A percentile compares a stretch with the other conserved stretches of the same genome.
Conservation (phyloP, 352 stramenopile species). For the Pythium phragmitis region DNA sequence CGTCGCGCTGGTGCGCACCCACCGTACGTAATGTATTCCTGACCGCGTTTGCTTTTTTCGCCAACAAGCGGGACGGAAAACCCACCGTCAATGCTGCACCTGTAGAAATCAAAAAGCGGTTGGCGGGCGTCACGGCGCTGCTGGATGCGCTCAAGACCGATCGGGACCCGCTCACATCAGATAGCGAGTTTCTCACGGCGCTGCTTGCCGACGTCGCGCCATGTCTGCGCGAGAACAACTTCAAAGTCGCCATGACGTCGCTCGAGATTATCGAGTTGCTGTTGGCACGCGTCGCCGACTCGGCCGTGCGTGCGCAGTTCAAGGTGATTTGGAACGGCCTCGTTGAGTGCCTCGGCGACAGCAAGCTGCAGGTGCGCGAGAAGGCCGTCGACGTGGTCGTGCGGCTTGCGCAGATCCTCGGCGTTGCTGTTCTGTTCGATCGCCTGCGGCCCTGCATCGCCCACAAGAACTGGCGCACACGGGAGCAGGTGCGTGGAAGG, state of each 20-base stretch:
- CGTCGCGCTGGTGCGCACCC: conserved; percentile 55
- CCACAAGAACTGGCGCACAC: conserved; percentile 86
- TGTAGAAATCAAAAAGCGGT: conserved; percentile 82
- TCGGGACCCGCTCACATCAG: conserved; percentile 20
- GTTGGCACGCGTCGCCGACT: conserved; percentile 44
- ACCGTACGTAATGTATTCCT: conserved; percentile 33
- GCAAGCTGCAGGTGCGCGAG: conserved; percentile 66
- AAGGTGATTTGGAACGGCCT: conserved; percentile 71
- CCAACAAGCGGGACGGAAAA: background rate
- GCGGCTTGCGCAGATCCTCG: conserved; percentile 58
- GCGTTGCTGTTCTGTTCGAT: conserved; percentile 58
- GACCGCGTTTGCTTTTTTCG: background rate
- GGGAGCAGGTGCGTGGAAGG: conserved; percentile 54
- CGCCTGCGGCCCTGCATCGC: conserved; percentile 32
- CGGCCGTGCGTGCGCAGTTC: conserved; percentile 46
- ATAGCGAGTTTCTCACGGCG: conserved; percentile 38
- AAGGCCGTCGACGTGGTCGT: conserved; percentile 78
- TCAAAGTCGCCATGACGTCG: conserved; percentile 66
- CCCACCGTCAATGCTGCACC: background rate
- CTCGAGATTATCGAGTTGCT: conserved; percentile 66
- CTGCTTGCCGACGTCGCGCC: conserved; percentile 57
- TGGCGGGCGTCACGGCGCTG: conserved; percentile 60
- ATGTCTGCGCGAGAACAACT: conserved; percentile 84
- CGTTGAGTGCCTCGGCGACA: conserved; percentile 76
- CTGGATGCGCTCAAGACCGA: conserved; percentile 42